Percentiles rank a stretch among this genome's conserved stretches.
Evolutionary conservation across 805 yeast genomes (phyloP).

Genomic region (Wickerhamiella nectarea): DNA sequence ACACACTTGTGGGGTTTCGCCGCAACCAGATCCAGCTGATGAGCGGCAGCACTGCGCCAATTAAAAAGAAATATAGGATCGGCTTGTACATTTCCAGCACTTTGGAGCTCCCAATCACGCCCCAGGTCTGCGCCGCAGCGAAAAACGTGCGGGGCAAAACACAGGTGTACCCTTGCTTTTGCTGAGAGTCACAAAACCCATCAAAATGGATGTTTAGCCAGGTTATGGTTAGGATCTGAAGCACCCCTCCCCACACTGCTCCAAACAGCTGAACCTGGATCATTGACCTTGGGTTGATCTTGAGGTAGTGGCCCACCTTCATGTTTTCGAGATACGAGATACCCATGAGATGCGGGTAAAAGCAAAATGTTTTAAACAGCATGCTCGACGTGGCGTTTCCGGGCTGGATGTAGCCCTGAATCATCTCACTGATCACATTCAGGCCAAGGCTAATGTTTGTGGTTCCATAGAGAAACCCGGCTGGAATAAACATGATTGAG

Average conservation of each 20-base stretch:
- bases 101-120: constrained; percentile 48
- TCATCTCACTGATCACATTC: constrained; percentile 48
- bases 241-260: constrained; percentile 33
- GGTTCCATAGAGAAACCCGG: constrained; percentile 46
- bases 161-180: constrained; percentile 36
- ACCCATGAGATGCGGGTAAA: constrained; percentile 41
- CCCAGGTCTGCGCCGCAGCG: constrained; percentile 51
- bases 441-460: constrained; percentile 48
- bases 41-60: constrained; percentile 39
- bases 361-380: constrained; percentile 47
- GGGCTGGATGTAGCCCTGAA: constrained; percentile 52
- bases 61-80: constrained; percentile 43
- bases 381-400: constrained; percentile 50
- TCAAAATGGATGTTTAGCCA: constrained; percentile 31
- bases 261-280: constrained; percentile 39
- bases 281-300: constrained; percentile 47
- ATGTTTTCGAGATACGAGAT: constrained; percentile 40
- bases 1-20: constrained; percentile 30
- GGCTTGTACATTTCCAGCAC: constrained; percentile 43
- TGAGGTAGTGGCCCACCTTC: constrained; percentile 53
- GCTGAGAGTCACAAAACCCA: constrained; percentile 33
- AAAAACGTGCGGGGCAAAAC: constrained; percentile 35
- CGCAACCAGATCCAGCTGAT: constrained; percentile 30
- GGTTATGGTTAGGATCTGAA: constrained; percentile 32
- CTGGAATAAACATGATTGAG: constrained; percentile 43